Base-by-base conservation (phyloP, 1,284 basidiomycete species). In the Mycena sp. region DNA sequence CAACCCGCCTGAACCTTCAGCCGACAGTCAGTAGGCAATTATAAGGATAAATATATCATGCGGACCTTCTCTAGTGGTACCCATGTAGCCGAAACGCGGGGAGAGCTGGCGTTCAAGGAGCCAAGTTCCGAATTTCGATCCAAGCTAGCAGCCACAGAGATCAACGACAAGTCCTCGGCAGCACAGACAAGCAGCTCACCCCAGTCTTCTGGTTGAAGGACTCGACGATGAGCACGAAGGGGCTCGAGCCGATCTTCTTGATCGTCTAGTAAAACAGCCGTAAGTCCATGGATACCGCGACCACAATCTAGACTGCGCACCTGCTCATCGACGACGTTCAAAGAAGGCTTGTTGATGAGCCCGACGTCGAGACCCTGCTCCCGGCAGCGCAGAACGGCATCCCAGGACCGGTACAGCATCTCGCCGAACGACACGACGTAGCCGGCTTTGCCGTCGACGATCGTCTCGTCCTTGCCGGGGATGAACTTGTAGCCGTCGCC, bases 141-240 rank as follows among this genome's bases (percentile, higher is more conserved):
- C 92, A 70, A 93, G 87, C 89, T 91, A 40, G 57, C 5, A 61
- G 35, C 38, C 50, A 43, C 23, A 26, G 44, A 58, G 10, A 17
- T 26, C n/a, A 9, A 12, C 23, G 16, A 16, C 28, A 29, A n/a
- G n/a, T n/a, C n/a, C 30, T 38, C 26, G 38, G 58, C 37, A n/a
- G n/a, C 6, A 17, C 10, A 29, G 44, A 59, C 32, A 14, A 23
- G 21, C 11, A 28, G 26, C 87, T 54, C 76, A 91, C 89, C 17
- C 92, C 93, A 14, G 93, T 95, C 86, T 92, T 93, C 78, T 91
- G 89, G 81, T 92, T 94, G 61, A 91, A 81, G n/a, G 91, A 90
- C 78, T 95, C 93, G 23, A 91, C 92, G 41, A 94, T 87, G 37
- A 95, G 84, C 23, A 94, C 91, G 76, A 94, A 94, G 37, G 83